Base-by-base conservation (phyloP, 2,329 filamentous ascomycete genomes). In the Fusarium siculi region DNA sequence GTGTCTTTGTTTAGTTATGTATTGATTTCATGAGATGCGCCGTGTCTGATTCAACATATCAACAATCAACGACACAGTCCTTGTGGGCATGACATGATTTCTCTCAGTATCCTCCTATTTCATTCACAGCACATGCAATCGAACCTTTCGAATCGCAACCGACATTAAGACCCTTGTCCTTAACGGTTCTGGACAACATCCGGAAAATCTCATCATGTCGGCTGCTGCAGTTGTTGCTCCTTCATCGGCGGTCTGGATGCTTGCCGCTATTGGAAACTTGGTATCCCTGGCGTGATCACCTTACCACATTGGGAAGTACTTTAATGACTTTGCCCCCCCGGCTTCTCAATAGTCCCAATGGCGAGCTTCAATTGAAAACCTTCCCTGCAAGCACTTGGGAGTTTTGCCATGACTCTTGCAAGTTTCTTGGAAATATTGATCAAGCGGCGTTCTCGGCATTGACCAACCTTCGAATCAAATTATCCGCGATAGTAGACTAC, bases 211-310 rank as follows among this genome's bases (percentile, higher is more conserved):
- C 36, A 73, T 46, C 59, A 46, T 59, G 65, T 66, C 56, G 56
- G 53, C 61, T 63, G 53, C 69, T 70, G 21, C 44, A 44, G 73
- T 57, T 68, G 64, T 56, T 66, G 57, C 58, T 66, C 32, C 55
- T 57, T 55, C 52, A 49, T 66, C 32, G 47, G 72, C 52, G 63
- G 71, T 68, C 72, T 74, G 63, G 59, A 68, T 68, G 63, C 59
- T 72, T 72, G 67, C 71, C 67, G 56, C 71, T 74, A 72, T 66
- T 72, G 68, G 59, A 67, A 74, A 65, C 39, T 50, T 68, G 50
- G 68, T 28, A 37, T 62, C 23, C 32, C 53, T 66, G 34, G 56
- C 25, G 34, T 42, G 16, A 11, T 42, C 52, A 37, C 71, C 71
- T 72, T 74, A 52, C 71, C 71, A 32, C 7, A 69, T 74, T 50